These are phyloP conservation scores for Ceratobasidium sp. DNA, from an alignment of 1,284 basidiomycete species.

Conservation along the genomic window DNA sequence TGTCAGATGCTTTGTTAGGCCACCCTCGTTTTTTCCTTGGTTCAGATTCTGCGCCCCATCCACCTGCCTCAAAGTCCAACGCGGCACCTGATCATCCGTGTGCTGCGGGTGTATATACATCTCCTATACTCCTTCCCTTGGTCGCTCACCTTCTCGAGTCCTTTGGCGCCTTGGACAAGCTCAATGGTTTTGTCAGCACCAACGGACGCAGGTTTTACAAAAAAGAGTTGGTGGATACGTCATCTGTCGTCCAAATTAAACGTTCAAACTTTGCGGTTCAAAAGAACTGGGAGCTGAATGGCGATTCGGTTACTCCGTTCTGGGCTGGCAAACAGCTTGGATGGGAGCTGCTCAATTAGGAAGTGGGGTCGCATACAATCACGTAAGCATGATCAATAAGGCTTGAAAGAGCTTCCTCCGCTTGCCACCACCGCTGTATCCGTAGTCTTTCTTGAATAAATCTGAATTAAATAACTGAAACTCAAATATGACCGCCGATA, in stretches of 20 bases:
- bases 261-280: slow-evolving; percentile 59
- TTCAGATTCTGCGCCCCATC: slow-evolving; percentile 96
- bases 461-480: neutral
- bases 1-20: slow-evolving; percentile 57
- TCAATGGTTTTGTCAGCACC: slow-evolving; percentile 78
- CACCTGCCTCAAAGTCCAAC: slow-evolving; percentile 78
- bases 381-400: slow-evolving; percentile 25
- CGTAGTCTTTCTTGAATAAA: slow-evolving; percentile 12
- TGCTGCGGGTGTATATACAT: slow-evolving; percentile 94
- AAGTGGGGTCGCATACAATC: slow-evolving; percentile 24
- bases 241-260: slow-evolving; percentile 50
- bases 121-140: slow-evolving; percentile 86
- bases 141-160: slow-evolving; percentile 85
- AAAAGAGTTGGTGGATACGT: slow-evolving; percentile 47
- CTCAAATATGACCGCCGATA: slow-evolving; percentile 1
- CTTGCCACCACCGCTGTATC: slow-evolving; percentile 18
- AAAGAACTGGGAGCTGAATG: slow-evolving; percentile 59
- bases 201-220: slow-evolving; percentile 84
- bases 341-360: slow-evolving; percentile 72
- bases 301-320: slow-evolving; percentile 82
- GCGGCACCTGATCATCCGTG: slow-evolving; percentile 77
- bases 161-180: slow-evolving; percentile 81
- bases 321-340: slow-evolving; percentile 85
- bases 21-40: slow-evolving; percentile 98
- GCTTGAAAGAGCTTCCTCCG: neutral